Base-by-base conservation (phyloP, 768 basidiomycete species). In the Melanogaster broomeanus region DNA sequence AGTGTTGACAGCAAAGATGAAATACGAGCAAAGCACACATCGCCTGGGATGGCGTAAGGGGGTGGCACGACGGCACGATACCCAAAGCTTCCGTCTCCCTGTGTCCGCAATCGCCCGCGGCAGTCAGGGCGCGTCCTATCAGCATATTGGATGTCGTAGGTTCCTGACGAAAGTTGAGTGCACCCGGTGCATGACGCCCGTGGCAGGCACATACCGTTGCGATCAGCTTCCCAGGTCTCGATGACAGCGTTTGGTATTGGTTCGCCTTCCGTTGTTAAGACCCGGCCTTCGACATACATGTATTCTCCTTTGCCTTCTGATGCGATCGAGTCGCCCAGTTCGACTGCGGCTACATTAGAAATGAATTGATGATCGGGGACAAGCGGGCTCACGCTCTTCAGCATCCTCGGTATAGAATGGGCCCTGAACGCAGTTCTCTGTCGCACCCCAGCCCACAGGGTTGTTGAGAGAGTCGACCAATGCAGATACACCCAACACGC, bases 281-380 rank as follows among this genome's bases (percentile, higher is more conserved):
- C 77, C 3, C 76, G 77, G 1, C 92, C 91, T 61, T 90, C 80
- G 45, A 93, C 86, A 57, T 78, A 91, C 80, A 94, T 74, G 64
- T 91, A 88, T 10, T 90, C 81, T 19, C 91, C 92, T 68, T 90
- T 92, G 50, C 87, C 91, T 66, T 93, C 90, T 0, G 90, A 90
- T 7, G 92, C 90, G 45, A 93, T 94, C 10, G 85, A 82, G 2
- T 78, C 88, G 5, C 91, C 90, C 6, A 77, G 66, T 22, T 74
- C 66, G 49, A 91, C 89, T 91, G 54, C 33, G 10, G 13, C 0
- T 57, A 28, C 42, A 42, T 27, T 25, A 12, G 5, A 25, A n/a
- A 44, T 16, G 2, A 24, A 3, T 24, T 7, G 28, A 27, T 0
- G 25, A 25, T 6, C 22, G 15, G 49, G 11, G 19, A 27, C 16